Conservation (phyloP, 768 basidiomycete genomes). For the Ramaria sp. region DNA sequence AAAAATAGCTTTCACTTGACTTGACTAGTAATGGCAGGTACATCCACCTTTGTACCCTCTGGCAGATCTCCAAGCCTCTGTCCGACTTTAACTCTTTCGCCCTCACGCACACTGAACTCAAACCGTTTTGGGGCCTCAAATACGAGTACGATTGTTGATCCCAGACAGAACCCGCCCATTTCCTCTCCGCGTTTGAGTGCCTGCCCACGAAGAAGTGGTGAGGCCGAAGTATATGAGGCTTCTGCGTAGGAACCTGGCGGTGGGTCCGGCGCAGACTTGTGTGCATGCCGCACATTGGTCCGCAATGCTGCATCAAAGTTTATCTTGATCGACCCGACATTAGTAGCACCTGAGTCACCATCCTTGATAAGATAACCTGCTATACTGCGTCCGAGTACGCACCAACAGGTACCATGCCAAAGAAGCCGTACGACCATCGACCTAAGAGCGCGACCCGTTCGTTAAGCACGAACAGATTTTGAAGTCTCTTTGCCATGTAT, state of each 20-base stretch:
- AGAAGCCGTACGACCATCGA: slow-evolving; percentile 92
- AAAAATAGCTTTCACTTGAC: no score
- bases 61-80: slow-evolving; percentile 60
- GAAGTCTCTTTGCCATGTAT: slow-evolving; percentile 84
- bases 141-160: slow-evolving; percentile 92
- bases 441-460: slow-evolving; percentile 94
- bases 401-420: slow-evolving; percentile 94
- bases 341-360: slow-evolving; percentile 49
- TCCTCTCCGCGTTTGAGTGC: slow-evolving; percentile 83
- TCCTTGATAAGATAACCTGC: not conserved
- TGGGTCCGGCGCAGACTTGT: slow-evolving; percentile 22
- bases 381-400: not conserved
- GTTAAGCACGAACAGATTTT: slow-evolving; percentile 95
- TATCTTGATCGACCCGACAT: slow-evolving; percentile 92
- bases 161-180: slow-evolving; percentile 95
- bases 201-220: slow-evolving; percentile 75
- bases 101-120: slow-evolving; percentile 63
- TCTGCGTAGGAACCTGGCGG: slow-evolving; percentile 85
- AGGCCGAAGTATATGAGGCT: slow-evolving; percentile 83
- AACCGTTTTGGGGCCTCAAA: slow-evolving; percentile 89
- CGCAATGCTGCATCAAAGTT: slow-evolving; percentile 92
- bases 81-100: slow-evolving; percentile 83
- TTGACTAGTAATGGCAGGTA: no score
- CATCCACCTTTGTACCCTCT: not conserved
- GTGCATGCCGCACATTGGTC: slow-evolving; percentile 56